These are phyloP conservation scores for Fomitopsis serialis DNA, from an alignment of 768 basidiomycete species.

Conservation along the genomic window DNA sequence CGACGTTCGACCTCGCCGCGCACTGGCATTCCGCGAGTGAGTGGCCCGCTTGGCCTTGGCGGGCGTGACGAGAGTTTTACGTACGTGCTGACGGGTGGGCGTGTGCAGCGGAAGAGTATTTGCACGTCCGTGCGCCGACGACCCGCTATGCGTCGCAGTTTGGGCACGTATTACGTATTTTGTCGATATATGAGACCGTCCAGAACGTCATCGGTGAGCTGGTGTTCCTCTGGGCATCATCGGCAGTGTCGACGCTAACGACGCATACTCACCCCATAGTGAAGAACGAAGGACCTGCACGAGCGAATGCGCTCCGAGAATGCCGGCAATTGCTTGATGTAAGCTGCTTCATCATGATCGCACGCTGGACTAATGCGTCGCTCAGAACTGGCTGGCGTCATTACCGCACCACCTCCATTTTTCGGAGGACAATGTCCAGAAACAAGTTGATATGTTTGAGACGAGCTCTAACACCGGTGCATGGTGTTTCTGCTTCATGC, in stretches of 20 bases:
- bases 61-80: neutral
- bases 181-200: conserved; percentile 58
- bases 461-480: conserved; percentile 74
- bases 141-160: conserved; percentile 65
- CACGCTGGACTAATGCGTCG: too few relatives aligned
- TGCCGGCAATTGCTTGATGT: conserved; percentile 10
- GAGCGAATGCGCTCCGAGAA: conserved; percentile 9
- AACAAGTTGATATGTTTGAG: conserved; percentile 74
- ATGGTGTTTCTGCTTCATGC: conserved; percentile 78
- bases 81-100: neutral
- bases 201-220: conserved; percentile 49
- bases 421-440: conserved; percentile 59
- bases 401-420: conserved; percentile 72
- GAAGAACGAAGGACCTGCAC: conserved; percentile 12
- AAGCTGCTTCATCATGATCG: conserved; percentile 4
- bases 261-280: conserved; percentile 2
- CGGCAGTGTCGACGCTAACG: neutral
- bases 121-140: conserved; percentile 57
- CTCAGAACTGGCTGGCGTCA: conserved; percentile 57
- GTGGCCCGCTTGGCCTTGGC: neutral
- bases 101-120: conserved; percentile 47
- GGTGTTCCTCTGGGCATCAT: neutral
- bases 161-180: conserved; percentile 69
- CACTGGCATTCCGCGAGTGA: conserved; percentile 15
- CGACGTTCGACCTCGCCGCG: conserved; percentile 61